Percentiles rank a stretch among this genome's conserved stretches.
These are phyloP conservation scores for Wickerhamiella musiphila DNA, from an alignment of 805 yeast species.

Conservation along the genomic window DNA sequence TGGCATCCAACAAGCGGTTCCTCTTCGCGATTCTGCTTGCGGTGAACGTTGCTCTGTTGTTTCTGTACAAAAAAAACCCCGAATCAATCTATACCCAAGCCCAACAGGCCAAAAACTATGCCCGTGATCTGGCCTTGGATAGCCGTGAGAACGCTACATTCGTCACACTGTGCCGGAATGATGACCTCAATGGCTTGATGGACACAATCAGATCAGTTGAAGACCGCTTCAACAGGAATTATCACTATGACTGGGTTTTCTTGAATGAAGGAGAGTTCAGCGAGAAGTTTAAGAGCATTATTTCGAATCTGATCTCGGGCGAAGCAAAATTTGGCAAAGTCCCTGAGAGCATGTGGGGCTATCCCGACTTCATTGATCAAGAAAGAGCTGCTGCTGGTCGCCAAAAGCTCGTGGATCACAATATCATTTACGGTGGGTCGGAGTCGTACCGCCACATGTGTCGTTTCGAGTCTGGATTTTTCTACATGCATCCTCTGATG, in stretches of 20 bases:
- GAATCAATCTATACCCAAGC: no score
- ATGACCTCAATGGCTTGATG: constrained; percentile 39
- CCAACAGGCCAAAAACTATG: no score
- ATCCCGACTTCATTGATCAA: constrained; percentile 46
- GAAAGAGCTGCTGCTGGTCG: constrained; percentile 31
- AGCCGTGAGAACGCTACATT: constrained; percentile 37
- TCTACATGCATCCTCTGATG: constrained; percentile 41
- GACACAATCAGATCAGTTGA: constrained; percentile 45
- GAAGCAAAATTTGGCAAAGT: constrained; percentile 42
- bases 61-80: no score
- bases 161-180: constrained; percentile 50
- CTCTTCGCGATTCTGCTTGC: neutral
- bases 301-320: constrained; percentile 37
- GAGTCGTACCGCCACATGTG: constrained; percentile 62
- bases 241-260: constrained; percentile 61
- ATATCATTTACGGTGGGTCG: constrained; percentile 38
- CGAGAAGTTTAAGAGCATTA: constrained; percentile 33
- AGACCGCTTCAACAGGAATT: constrained; percentile 43
- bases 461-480: constrained; percentile 58
- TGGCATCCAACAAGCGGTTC: neutral
- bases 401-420: constrained; percentile 25
- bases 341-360: constrained; percentile 45
- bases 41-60: neutral
- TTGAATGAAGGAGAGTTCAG: constrained; percentile 49
- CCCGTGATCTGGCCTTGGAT: neutral